Evolutionary conservation across 805 yeast species (phyloP).

Genomic region (Nakazawaea wickerhamii): DNA sequence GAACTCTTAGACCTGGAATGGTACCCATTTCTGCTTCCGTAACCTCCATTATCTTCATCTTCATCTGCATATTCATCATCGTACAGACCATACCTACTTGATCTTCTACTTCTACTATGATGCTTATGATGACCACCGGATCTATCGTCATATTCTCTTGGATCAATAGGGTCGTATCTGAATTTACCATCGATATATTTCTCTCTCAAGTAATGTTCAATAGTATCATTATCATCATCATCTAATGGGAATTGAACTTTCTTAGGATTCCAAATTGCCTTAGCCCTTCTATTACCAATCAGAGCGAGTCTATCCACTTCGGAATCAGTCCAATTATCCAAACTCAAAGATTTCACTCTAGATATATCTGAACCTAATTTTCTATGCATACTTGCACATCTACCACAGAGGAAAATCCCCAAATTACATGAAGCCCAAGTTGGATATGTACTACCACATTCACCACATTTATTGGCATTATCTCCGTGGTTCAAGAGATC

Average conservation of each 20-base stretch:
- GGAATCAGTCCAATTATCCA: conserved; percentile 60
- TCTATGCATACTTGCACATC: conserved; percentile 79
- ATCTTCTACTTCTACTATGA: background rate
- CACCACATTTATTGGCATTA: conserved; percentile 73
- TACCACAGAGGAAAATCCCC: conserved; percentile 75
- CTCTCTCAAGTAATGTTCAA: conserved; percentile 56
- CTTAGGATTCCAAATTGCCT: conserved; percentile 61
- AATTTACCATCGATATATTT: conserved; percentile 66
- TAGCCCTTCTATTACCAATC: conserved; percentile 61
- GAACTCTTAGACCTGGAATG: conserved; percentile 17
- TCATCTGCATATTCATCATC: conserved; percentile 13
- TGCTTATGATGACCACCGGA: background rate
- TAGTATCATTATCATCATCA: conserved; percentile 70
- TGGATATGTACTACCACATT: conserved; percentile 65
- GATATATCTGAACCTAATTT: conserved; percentile 58
- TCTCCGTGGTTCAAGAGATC: conserved; percentile 52
- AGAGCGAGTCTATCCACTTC: conserved; percentile 42
- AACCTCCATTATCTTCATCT: conserved; percentile 10
- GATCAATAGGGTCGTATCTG: conserved; percentile 33
- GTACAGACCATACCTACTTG: background rate
- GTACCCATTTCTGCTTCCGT: conserved; percentile 9
- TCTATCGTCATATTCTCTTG: conserved; percentile 29
- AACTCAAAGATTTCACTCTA: conserved; percentile 62
- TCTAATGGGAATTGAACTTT: conserved; percentile 68
- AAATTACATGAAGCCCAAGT: conserved; percentile 45